Evolutionary conservation across 2,329 filamentous ascomycete species (phyloP), one percentile per base, ranked within the genome.

Genomic region (Trichoderma semiorbis): DNA sequence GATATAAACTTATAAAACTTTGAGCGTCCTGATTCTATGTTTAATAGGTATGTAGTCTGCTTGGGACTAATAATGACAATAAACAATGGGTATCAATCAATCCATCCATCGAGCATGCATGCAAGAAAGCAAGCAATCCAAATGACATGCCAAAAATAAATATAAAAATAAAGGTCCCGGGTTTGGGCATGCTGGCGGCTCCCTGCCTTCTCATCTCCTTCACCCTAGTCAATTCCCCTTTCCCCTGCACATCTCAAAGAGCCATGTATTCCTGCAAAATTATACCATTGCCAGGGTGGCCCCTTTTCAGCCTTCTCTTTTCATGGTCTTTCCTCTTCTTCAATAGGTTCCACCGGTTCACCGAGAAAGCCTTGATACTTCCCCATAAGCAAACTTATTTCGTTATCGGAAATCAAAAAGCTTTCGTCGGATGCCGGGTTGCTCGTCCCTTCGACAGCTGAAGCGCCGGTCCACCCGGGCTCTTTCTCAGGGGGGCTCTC

Each of bases 341-440:
- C 80, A 66, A 83, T 83, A 32, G 80, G 76, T 53, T 78, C 78
- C 14, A 78, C 78, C 36, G 80, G 75, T 60, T 80, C 78, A 39
- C 78, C 78, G 75, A 78, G 78, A 53, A 80, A 78, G 50, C 80
- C 75, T 67, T 80, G 77, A 70, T 81, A 79, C 32, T 77, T 75
- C 73, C 81, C 80, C 72, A 83, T 78, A 66, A 82, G 79, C 55
- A 83, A 73, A 10, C 77, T 79, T 53, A 76, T 77, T n/a, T 83
- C 81, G 32, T 73, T 74, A 43, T 82, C 79, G 11, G 73, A 72
- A 70, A 75, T 80, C 7, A 73, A 77, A 70, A 80, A 82, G 67
- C 79, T 78, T 36, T 72, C 75, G 21, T 81, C 79, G 10, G 73
- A 71, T 7, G 74, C 53, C 47, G 78, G 78, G 4, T 76, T 77